Percentiles rank a stretch among this genome's conserved stretches.
phyloP scores from a whole-genome alignment of 2,329 filamentous ascomycete genomes.

The Pyrenochaeta sp. region DNA sequence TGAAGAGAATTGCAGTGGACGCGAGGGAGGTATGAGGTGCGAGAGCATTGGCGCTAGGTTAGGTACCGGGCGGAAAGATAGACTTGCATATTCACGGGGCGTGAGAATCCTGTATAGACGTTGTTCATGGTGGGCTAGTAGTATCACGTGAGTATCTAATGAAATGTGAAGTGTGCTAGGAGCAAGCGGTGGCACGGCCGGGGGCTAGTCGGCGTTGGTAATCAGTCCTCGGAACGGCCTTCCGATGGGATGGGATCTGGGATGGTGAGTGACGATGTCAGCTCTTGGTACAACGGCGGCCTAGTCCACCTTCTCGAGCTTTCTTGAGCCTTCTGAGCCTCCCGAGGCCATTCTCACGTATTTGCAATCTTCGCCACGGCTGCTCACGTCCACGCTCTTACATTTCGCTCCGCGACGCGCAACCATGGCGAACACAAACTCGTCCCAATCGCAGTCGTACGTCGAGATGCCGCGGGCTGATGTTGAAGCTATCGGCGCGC shows the following conservation, averaged over 20 bases:
- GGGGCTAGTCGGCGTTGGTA: not conserved
- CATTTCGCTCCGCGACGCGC: not conserved
- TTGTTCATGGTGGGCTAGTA: too few relatives aligned
- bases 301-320: slow-evolving; percentile 24
- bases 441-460: slow-evolving; percentile 59
- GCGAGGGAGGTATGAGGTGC: not conserved
- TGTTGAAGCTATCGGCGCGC: slow-evolving; percentile 83
- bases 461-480: slow-evolving; percentile 74
- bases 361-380: slow-evolving; percentile 11
- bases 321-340: slow-evolving; percentile 28
- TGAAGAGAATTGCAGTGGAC: slow-evolving; percentile 9
- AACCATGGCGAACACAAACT: slow-evolving; percentile 29
- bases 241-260: slow-evolving; percentile 12
- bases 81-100: not conserved
- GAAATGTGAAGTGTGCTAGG: not conserved
- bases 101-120: not conserved
- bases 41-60: not conserved
- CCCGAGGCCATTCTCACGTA: not conserved
- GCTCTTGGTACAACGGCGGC: slow-evolving; percentile 13
- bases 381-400: not conserved
- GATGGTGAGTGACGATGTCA: slow-evolving; percentile 11
- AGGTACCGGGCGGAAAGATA: not conserved
- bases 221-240: slow-evolving; percentile 16
- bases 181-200: not conserved
- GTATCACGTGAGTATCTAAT: too few relatives aligned